phyloP scores from a whole-genome alignment of 2,329 filamentous ascomycete species.

The Leptographium radiaticola region DNA sequence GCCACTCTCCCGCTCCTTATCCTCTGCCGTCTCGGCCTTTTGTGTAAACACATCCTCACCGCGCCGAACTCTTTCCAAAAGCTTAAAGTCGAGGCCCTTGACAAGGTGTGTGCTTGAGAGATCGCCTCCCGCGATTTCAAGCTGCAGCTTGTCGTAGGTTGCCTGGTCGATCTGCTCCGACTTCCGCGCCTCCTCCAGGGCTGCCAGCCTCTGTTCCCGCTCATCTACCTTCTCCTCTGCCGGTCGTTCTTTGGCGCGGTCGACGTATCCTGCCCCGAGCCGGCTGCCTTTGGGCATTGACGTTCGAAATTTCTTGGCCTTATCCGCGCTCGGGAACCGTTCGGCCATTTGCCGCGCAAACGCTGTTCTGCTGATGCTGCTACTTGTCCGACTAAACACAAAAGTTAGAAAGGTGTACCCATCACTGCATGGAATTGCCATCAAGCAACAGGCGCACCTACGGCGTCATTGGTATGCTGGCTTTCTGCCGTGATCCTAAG shows the following conservation, averaged over 20 bases:
- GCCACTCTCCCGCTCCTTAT: conserved; percentile 19
- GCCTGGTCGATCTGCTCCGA: conserved; percentile 69
- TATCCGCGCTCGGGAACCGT: conserved; percentile 40
- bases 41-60: conserved; percentile 51
- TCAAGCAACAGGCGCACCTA: conserved; percentile 31
- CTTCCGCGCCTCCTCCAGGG: conserved; percentile 71
- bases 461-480: conserved; percentile 92
- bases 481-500: conserved; percentile 64
- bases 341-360: conserved; percentile 81
- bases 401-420: not conserved
- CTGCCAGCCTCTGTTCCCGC: conserved; percentile 54
- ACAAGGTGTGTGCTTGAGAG: conserved; percentile 71
- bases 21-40: conserved; percentile 16
- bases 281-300: conserved; percentile 73
- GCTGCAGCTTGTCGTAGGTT: conserved; percentile 62
- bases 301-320: conserved; percentile 62
- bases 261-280: conserved; percentile 68
- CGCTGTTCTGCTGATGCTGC: conserved; percentile 41
- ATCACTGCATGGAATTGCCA: not conserved
- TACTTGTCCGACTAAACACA: conserved; percentile 48
- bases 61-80: conserved; percentile 54
- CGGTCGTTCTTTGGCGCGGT: conserved; percentile 51
- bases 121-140: conserved; percentile 73
- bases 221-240: conserved; percentile 37
- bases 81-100: conserved; percentile 79